Conservation (phyloP, 768 basidiomycete species). For the Hemileccinum rubropunctum region DNA sequence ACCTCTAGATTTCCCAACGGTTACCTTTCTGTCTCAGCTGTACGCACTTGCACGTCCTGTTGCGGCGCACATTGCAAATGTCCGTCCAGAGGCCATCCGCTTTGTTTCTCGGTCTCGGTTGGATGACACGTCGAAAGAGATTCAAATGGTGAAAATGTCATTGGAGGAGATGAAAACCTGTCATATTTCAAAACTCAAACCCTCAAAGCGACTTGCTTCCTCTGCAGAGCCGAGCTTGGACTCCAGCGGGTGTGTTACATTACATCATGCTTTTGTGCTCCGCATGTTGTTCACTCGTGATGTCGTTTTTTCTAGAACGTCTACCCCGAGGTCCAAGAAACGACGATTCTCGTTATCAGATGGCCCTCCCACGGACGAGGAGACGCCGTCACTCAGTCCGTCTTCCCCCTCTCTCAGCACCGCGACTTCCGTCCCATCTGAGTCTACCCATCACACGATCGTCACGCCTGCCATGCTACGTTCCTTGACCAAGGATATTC, state of each 20-base stretch:
- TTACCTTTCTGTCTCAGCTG: conserved; percentile 49
- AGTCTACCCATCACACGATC: conserved; percentile 29
- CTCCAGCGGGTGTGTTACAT: conserved; percentile 36
- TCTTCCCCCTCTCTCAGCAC: conserved; percentile 47
- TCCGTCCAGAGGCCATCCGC: conserved; percentile 3
- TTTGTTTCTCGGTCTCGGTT: conserved; percentile 18
- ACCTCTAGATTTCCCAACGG: conserved; percentile 32
- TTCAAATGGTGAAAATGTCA: conserved; percentile 31
- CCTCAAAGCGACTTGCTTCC: conserved; percentile 45
- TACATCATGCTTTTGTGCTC: neutral
- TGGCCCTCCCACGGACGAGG: conserved; percentile 30
- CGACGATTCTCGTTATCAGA: conserved; percentile 41
- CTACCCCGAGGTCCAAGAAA: conserved; percentile 38
- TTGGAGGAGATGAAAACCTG: conserved; percentile 39
- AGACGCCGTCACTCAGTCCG: conserved; percentile 20
- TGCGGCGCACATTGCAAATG: conserved; percentile 16
- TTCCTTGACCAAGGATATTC: conserved; percentile 29
- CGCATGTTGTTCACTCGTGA: neutral
- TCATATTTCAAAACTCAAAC: conserved; percentile 41
- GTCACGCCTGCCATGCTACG: conserved; percentile 69
- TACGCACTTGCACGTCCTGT: conserved; percentile 40
- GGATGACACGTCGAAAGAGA: conserved; percentile 30
- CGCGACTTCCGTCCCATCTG: conserved; percentile 40
- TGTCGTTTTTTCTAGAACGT: conserved; percentile 16
- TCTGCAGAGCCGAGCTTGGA: conserved; percentile 37